phyloP scores from a whole-genome alignment of 257 asterid genomes.

The Buddleja alternifolia region DNA sequence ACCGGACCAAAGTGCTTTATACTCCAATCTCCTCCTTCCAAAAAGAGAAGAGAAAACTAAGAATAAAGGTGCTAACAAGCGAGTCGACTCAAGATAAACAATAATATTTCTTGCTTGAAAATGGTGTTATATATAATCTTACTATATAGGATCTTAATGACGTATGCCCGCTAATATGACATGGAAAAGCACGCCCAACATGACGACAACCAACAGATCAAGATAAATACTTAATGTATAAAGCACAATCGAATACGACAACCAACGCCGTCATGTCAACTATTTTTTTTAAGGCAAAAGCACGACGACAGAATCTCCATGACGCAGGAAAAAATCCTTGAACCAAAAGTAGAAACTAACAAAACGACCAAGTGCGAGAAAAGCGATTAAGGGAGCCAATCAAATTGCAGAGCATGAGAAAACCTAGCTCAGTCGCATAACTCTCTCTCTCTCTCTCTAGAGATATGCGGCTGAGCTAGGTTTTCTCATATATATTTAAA shows the following conservation, averaged over 20 bases:
- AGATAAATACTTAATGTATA: background rate
- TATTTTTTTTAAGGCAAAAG: background rate
- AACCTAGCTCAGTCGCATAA: background rate
- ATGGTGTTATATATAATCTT: no score
- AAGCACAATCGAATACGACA: background rate
- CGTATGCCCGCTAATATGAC: slow-evolving; percentile 3
- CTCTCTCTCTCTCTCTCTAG: no score
- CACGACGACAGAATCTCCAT: background rate
- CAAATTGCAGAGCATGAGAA: background rate
- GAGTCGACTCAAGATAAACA: background rate
- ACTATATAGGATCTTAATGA: background rate
- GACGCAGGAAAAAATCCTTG: background rate
- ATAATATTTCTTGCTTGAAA: background rate
- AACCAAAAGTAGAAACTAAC: slow-evolving; percentile 2
- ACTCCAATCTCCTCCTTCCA: no score
- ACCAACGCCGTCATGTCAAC: slow-evolving; percentile 8
- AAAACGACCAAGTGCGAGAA: background rate
- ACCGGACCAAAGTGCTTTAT: no score
- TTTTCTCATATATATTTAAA: no score
- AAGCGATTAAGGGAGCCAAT: background rate
- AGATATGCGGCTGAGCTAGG: no score
- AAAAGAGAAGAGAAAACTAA: no score
- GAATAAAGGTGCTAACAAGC: no score
- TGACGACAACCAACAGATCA: background rate
- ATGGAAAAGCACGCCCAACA: background rate